Conservation (phyloP, 2,329 filamentous ascomycete genomes). For the Nannizziopsis arthrosporioides region DNA sequence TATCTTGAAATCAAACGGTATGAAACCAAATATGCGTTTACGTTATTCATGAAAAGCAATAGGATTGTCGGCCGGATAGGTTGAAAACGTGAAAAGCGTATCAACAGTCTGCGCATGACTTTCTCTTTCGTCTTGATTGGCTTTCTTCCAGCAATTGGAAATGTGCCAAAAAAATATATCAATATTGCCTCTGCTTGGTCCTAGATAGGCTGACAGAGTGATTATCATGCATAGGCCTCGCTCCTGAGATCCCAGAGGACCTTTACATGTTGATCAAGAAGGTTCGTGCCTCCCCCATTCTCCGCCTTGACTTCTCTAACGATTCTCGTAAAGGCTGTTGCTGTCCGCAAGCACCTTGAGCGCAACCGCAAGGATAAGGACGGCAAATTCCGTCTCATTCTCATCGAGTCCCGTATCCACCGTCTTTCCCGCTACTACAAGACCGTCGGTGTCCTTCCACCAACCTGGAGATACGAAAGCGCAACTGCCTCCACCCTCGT, state of each 20-base stretch:
- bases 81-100: background rate
- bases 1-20: slow-evolving; percentile 97
- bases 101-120: background rate
- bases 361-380: slow-evolving; percentile 99
- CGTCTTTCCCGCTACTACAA: slow-evolving; percentile 99
- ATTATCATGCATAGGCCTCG: slow-evolving; percentile 70
- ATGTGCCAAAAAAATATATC: slow-evolving; percentile 5
- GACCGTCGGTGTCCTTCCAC: slow-evolving; percentile 71
- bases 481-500: slow-evolving; percentile 91
- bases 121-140: background rate
- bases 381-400: slow-evolving; percentile 99
- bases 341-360: slow-evolving; percentile 99
- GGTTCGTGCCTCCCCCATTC: slow-evolving; percentile 42
- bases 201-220: slow-evolving; percentile 75
- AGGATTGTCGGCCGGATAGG: background rate
- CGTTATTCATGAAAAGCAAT: slow-evolving; percentile 1
- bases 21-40: slow-evolving; percentile 26
- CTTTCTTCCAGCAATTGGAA: background rate
- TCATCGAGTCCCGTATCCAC: slow-evolving; percentile 99
- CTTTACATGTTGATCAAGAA: slow-evolving; percentile 99
- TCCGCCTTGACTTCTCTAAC: background rate
- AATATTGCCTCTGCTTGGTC: slow-evolving; percentile 73
- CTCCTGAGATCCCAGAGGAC: slow-evolving; percentile 97
- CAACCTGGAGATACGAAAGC: slow-evolving; percentile 98
- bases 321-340: slow-evolving; percentile 57